A percentile compares a stretch with the other conserved stretches of the same genome.
phyloP scores from a whole-genome alignment of 2,329 filamentous ascomycete species.

The Daldinia sp. region DNA sequence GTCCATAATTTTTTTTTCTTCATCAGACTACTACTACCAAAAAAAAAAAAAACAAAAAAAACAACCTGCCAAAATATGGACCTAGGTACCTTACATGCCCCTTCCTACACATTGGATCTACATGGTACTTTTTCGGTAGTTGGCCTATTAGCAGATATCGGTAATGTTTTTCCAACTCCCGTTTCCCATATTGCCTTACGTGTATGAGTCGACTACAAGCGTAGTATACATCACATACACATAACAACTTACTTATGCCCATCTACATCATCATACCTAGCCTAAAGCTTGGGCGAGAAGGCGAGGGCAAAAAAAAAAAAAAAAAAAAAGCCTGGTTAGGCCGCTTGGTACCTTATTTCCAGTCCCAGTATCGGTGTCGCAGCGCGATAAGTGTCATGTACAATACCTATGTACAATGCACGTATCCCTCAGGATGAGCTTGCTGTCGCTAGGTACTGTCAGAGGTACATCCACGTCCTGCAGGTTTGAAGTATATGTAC shows the following conservation, averaged over 20 bases:
- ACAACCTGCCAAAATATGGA: not conserved
- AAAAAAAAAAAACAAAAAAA: no score
- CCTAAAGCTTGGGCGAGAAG: conserved; percentile 3
- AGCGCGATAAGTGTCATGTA: conserved; percentile 16
- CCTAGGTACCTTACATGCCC: not conserved
- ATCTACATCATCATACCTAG: conserved; percentile 4
- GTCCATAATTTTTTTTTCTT: conserved; percentile 13
- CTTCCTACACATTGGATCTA: no score
- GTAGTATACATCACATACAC: conserved; percentile 2
- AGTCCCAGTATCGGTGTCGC: conserved; percentile 6
- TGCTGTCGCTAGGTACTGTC: conserved; percentile 19
- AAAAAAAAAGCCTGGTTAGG: conserved; percentile 4
- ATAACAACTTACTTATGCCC: not conserved
- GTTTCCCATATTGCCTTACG: conserved; percentile 5
- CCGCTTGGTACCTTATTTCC: conserved; percentile 26
- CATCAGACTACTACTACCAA: not conserved
- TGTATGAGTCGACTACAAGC: conserved; percentile 1
- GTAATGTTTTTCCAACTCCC: not conserved
- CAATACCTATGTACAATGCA: conserved; percentile 15
- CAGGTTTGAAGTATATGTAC: conserved; percentile 12
- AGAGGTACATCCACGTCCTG: conserved; percentile 12
- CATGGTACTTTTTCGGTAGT: conserved; percentile 2
- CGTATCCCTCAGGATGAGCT: conserved; percentile 14
- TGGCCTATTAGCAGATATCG: not conserved
- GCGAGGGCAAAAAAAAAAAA: not conserved